These are phyloP conservation scores for Pisolithus albus DNA, from an alignment of 768 basidiomycete genomes.

Conservation along the genomic window DNA sequence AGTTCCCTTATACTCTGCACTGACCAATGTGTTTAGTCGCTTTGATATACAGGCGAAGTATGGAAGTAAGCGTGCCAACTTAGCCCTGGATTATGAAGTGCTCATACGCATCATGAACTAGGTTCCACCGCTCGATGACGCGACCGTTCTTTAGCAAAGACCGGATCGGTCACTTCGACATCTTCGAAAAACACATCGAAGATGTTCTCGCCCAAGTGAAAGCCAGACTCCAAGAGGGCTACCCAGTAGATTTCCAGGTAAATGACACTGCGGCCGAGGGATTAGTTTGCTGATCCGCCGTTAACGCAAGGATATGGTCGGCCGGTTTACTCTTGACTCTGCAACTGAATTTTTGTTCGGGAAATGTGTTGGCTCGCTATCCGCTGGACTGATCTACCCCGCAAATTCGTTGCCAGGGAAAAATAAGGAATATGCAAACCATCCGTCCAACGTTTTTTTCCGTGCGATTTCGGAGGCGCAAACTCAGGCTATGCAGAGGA, in stretches of 20 bases:
- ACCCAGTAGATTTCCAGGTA: constrained; percentile 54
- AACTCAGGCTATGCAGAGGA: constrained; percentile 31
- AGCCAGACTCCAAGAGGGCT: constrained; percentile 37
- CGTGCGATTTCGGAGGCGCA: constrained; percentile 48
- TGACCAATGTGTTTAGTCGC: background rate
- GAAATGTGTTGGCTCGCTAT: constrained; percentile 39
- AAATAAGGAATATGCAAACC: constrained; percentile 12
- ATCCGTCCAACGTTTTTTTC: constrained; percentile 38
- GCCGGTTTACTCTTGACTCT: constrained; percentile 54
- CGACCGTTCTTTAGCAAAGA: constrained; percentile 56
- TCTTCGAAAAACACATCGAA: constrained; percentile 45
- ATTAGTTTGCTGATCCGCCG: background rate
- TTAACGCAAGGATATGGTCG: constrained; percentile 40
- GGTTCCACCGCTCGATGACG: constrained; percentile 54
- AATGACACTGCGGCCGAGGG: background rate
- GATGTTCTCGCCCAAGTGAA: constrained; percentile 40
- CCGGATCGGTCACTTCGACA: constrained; percentile 47
- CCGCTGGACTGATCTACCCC: constrained; percentile 44
- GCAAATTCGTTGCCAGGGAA: constrained; percentile 12
- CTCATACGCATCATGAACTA: constrained; percentile 10
- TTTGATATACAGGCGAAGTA: constrained; percentile 34
- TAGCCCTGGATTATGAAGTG: constrained; percentile 21
- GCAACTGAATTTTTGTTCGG: constrained; percentile 55
- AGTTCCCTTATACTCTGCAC: background rate
- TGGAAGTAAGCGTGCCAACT: constrained; percentile 41